phyloP scores from a whole-genome alignment of 345 rosid species.

The Balakata baccata region DNA sequence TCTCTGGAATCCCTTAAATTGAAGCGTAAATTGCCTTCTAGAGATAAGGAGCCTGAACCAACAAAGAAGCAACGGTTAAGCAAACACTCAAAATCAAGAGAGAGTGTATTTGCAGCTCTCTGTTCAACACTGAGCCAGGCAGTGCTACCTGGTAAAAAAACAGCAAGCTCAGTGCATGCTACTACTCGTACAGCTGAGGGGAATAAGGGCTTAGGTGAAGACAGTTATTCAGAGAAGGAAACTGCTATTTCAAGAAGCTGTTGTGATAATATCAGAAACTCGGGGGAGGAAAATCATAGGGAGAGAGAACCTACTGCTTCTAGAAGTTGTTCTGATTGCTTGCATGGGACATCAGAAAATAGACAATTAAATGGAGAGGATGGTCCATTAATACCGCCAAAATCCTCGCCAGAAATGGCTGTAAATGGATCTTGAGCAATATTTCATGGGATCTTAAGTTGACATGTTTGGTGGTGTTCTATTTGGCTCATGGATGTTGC shows the following conservation, averaged over 20 bases:
- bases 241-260: slow-evolving; percentile 33
- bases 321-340: slow-evolving; percentile 51
- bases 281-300: slow-evolving; percentile 46
- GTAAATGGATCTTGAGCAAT: slow-evolving; percentile 75
- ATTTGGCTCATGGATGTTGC: slow-evolving; percentile 18
- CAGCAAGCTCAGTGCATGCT: slow-evolving; percentile 29
- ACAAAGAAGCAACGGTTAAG: slow-evolving; percentile 59
- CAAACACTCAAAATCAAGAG: slow-evolving; percentile 57
- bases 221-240: slow-evolving; percentile 35
- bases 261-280: slow-evolving; percentile 29
- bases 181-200: slow-evolving; percentile 29
- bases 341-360: slow-evolving; percentile 46
- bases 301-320: slow-evolving; percentile 50
- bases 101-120: slow-evolving; percentile 65
- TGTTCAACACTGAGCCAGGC: slow-evolving; percentile 86
- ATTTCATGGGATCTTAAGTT: slow-evolving; percentile 1
- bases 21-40: slow-evolving; percentile 61
- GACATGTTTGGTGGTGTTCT: slow-evolving; percentile 23
- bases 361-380: slow-evolving; percentile 65
- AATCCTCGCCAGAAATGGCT: slow-evolving; percentile 85
- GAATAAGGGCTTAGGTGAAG: slow-evolving; percentile 36
- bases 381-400: slow-evolving; percentile 54
- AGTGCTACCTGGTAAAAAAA: slow-evolving; percentile 67
- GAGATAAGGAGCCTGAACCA: slow-evolving; percentile 60
- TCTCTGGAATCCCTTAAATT: slow-evolving; percentile 51